Base-by-base conservation (phyloP, 345 rosid species). In the Iberis pinnata region DNA sequence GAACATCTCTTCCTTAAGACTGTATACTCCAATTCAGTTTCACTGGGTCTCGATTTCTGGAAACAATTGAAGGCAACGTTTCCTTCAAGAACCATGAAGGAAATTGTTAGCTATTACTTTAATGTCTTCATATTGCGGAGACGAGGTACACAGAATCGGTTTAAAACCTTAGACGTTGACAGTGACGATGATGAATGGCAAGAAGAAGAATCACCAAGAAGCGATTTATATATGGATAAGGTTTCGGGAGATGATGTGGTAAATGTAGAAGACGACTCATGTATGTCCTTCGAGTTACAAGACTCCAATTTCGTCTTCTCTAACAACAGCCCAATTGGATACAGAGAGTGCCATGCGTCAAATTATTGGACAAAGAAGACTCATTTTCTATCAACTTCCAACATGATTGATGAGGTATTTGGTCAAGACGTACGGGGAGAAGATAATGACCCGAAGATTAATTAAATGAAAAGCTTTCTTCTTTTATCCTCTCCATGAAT, bases 111-210 rank as follows among this genome's bases (percentile, higher is more conserved):
- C 75, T 88, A 88, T 60, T 88, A 88, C 61, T 88, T 80, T 64
- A 88, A 88, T 44, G 89, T 84, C 16, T 88, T 81, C 19, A 68
- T 80, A 64, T 74, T 88, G 49, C 77, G 63, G 8, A 74, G 73
- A 60, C 64, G 94, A 56, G 83, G 82, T 56, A 54, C 65, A 25
- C 96, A 88, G 75, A 88, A 88, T 59, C 75, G 89, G 16, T 76
- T 73, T 20, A 69, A 59, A 60, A 72, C 64, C 6, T 41, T 61
- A 64, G 76, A 77, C 43, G 51, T 75, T n/a, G 96, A 88, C 61
- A 88, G 96, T 15, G 96, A 88, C 65, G 82, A 87, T 48, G 96
- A 88, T 11, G 89, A 84, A 67, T 84, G 89, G 88, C 85, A 77
- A 40, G 67, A 1, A 32, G 37, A 32, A 32, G 35, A 31, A 31